Conservation (phyloP, 331 rosid genomes). For the Prunus yedoensis region DNA sequence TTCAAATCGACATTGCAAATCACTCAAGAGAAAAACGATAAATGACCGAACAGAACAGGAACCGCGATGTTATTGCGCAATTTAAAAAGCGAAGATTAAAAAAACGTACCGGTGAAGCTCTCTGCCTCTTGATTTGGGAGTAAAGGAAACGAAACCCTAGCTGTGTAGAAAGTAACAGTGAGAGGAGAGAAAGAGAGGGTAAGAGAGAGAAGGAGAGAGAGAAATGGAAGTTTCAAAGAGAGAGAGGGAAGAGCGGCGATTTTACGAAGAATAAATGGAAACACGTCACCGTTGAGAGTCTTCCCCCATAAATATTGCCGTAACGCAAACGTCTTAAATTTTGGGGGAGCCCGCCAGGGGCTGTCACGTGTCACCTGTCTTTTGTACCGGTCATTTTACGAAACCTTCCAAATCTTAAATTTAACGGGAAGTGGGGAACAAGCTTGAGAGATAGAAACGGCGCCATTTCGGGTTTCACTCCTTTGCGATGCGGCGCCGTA, state of each 20-base stretch:
- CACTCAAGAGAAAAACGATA: conserved; percentile 15
- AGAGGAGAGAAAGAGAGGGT: conserved; percentile 24
- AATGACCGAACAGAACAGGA: background rate
- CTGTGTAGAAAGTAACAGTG: conserved; percentile 45
- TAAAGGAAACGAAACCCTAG: conserved; percentile 65
- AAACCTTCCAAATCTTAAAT: conserved; percentile 39
- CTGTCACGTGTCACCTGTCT: conserved; percentile 45
- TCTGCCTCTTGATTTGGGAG: conserved; percentile 37
- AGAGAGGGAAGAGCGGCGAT: conserved; percentile 46
- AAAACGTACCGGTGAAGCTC: conserved; percentile 48
- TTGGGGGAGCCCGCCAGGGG: conserved; percentile 6
- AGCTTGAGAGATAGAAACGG: conserved; percentile 17
- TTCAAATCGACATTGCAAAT: conserved; percentile 29
- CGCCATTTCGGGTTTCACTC: conserved; percentile 12
- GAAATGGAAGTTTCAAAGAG: conserved; percentile 21
- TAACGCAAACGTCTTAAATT: conserved; percentile 40
- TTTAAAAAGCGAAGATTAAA: background rate
- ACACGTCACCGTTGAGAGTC: conserved; percentile 55
- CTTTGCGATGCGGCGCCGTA: conserved; percentile 25
- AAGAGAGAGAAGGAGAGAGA: conserved; percentile 23
- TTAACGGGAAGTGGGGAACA: conserved; percentile 45
- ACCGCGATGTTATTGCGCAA: background rate
- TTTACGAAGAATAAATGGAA: conserved; percentile 39
- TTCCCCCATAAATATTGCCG: conserved; percentile 38
- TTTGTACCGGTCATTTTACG: conserved; percentile 29